Evolutionary conservation across 257 asterid genomes (phyloP), one percentile per base, ranked within the genome.

Genomic region (Knoxia roxburghii): DNA sequence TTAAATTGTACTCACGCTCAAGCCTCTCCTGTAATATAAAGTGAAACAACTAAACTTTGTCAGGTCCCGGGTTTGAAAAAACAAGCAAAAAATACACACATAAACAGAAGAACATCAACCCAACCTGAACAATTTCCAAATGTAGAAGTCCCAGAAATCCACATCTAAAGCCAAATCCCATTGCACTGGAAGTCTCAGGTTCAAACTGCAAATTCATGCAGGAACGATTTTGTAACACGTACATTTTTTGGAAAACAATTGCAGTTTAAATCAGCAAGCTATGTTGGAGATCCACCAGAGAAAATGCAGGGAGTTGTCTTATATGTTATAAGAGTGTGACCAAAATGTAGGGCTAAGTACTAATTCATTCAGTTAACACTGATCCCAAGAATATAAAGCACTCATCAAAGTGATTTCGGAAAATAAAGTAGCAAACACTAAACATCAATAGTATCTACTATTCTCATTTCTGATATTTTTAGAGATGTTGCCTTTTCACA

Each of bases 81-180:
- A 57, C 20, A 26, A 61, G 50, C 58, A 55, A 60, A 71, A 82
- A 14, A 17, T 35, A 27, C 24, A 27, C 20, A 45, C 50, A 65
- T 60, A 46, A 55, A 74, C 26, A 37, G 37, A 30, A 40, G 43
- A 65, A 48, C 1, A 56, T 23, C 72, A 68, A 53, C 61, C 77
- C 33, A 39, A 93, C 99, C 97, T 90, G 99, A 80, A 90, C 99
- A 69, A 94, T 94, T 81, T 94, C 99, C 99, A 94, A 86, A 75
- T 94, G 99, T 67, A 94, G 99, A 78, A 90, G 95, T 72, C 99
- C 99, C 67, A 94, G 88, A 81, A 90, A 94, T 61, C 99, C 97
- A 78, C 99, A 94, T 82, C 99, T 84, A 74, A 94, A 94, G 73
- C 99, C 99, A 85, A 94, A 94, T 61, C 99, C 99, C 99, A 94